Percentiles rank a stretch among this genome's conserved stretches.
phyloP scores from a whole-genome alignment of 768 basidiomycete genomes.

The Xanthoconium stramineum region DNA sequence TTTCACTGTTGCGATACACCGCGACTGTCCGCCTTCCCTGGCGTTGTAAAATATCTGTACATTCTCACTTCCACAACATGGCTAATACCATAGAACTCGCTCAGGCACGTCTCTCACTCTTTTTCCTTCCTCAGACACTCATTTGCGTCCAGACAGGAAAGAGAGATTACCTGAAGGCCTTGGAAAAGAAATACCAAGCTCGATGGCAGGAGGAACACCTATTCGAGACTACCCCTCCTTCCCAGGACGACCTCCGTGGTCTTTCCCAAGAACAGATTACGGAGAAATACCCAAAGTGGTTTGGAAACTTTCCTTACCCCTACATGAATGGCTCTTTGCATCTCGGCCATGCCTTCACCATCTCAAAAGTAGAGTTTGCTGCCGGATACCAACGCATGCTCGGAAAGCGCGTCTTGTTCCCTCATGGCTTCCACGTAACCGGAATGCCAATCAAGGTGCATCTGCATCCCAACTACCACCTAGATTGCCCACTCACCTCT shows the following conservation, averaged over 20 bases:
- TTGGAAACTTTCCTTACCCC: conserved; percentile 92
- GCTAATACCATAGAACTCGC: conserved; percentile 65
- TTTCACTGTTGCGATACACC: conserved; percentile 24
- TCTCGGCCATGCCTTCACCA: conserved; percentile 95
- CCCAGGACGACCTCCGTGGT: conserved; percentile 58
- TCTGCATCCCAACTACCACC: conserved; percentile 1
- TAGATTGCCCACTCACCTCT: not conserved
- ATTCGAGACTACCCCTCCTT: conserved; percentile 85
- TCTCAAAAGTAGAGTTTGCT: conserved; percentile 96
- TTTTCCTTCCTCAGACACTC: not conserved
- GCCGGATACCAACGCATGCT: conserved; percentile 94
- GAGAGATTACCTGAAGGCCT: conserved; percentile 77
- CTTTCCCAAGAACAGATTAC: conserved; percentile 64
- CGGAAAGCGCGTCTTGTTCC: conserved; percentile 92
- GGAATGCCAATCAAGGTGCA: conserved; percentile 99
- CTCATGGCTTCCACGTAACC: conserved; percentile 97
- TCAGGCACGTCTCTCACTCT: conserved; percentile 39
- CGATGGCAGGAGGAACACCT: conserved; percentile 73
- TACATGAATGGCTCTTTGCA: conserved; percentile 99
- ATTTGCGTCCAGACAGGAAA: conserved; percentile 72
- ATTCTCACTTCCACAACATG: conserved; percentile 36
- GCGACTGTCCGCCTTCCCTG: conserved; percentile 23
- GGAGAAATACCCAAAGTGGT: conserved; percentile 90
- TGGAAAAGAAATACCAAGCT: conserved; percentile 84
- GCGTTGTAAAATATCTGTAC: conserved; percentile 32